These are phyloP conservation scores for Pulicaria dysenterica DNA, from an alignment of 129 eudicot species.

Conservation along the genomic window DNA sequence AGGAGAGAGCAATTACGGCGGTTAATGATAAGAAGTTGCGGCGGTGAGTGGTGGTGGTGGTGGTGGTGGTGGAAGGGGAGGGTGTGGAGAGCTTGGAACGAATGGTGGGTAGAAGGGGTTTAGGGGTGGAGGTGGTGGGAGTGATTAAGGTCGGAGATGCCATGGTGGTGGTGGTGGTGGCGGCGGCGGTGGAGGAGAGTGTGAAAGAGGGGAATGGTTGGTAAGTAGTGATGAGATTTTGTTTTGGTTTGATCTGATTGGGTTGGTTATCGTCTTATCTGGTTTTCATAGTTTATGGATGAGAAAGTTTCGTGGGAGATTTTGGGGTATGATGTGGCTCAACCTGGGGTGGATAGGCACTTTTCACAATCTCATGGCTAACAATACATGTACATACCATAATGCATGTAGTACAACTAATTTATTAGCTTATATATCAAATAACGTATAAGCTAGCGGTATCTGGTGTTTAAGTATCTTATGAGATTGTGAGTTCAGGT, in stretches of 20 bases:
- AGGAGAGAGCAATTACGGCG: slow-evolving; percentile 43
- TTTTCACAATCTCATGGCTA: slow-evolving; percentile 21
- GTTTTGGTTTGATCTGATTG: slow-evolving; percentile 40
- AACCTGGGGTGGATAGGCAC: slow-evolving; percentile 34
- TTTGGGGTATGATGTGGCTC: slow-evolving; percentile 52
- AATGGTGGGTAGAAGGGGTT: slow-evolving; percentile 49
- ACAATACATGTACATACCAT: background rate
- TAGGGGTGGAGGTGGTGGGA: slow-evolving; percentile 76
- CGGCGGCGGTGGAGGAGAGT: slow-evolving; percentile 16
- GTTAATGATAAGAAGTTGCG: slow-evolving; percentile 51
- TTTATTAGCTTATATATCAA: no score
- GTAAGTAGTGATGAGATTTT: slow-evolving; percentile 25
- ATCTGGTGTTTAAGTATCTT: no score
- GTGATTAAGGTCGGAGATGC: slow-evolving; percentile 80
- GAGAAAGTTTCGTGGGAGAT: slow-evolving; percentile 51
- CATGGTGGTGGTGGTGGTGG: slow-evolving; percentile 56
- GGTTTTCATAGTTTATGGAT: slow-evolving; percentile 50
- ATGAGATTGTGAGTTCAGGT: no score
- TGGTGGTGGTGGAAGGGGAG: slow-evolving; percentile 32
- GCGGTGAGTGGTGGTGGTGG: slow-evolving; percentile 46
- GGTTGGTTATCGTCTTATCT: slow-evolving; percentile 95
- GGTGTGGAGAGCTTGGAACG: slow-evolving; percentile 48
- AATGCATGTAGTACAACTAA: background rate
- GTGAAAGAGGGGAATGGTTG: background rate
- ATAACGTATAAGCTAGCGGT: no score